A percentile compares a stretch with the other conserved stretches of the same genome.
These are phyloP conservation scores for Tanacetum coccineum DNA, from an alignment of 129 eudicot genomes.

Conservation along the genomic window DNA sequence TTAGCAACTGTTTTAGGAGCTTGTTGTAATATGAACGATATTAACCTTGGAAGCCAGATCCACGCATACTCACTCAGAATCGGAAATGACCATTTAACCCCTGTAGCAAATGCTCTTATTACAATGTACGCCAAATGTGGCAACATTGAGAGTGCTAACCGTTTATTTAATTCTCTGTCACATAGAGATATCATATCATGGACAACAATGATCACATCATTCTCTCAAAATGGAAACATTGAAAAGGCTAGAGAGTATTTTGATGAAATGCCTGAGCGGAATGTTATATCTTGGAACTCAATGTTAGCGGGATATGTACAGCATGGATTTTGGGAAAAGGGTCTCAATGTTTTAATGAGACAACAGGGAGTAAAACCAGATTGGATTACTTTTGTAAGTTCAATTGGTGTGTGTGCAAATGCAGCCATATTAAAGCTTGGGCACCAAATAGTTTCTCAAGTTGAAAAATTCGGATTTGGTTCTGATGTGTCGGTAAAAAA, in stretches of 20 bases:
- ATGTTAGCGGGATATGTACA: slow-evolving; percentile 47
- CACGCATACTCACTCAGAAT: slow-evolving; percentile 36
- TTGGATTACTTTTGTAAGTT: slow-evolving; percentile 39
- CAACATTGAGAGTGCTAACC: slow-evolving; percentile 34
- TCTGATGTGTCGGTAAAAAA: slow-evolving; percentile 38
- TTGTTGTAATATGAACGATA: slow-evolving; percentile 32
- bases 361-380: slow-evolving; percentile 49
- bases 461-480: slow-evolving; percentile 41
- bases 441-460: slow-evolving; percentile 42
- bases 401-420: slow-evolving; percentile 40
- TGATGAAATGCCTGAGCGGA: slow-evolving; percentile 57
- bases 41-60: slow-evolving; percentile 45
- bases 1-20: slow-evolving; percentile 48
- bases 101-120: slow-evolving; percentile 50
- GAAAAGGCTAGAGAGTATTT: slow-evolving; percentile 45
- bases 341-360: slow-evolving; percentile 42
- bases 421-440: slow-evolving; percentile 45
- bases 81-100: slow-evolving; percentile 34
- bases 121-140: slow-evolving; percentile 56
- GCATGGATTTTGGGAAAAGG: slow-evolving; percentile 51
- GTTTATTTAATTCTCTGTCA: slow-evolving; percentile 38
- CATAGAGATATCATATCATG: slow-evolving; percentile 50
- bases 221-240: slow-evolving; percentile 36
- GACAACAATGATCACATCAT: slow-evolving; percentile 54
- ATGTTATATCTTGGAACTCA: slow-evolving; percentile 53